Base-by-base conservation (phyloP, 2,329 filamentous ascomycete species). In the Blastomyces parvus region DNA sequence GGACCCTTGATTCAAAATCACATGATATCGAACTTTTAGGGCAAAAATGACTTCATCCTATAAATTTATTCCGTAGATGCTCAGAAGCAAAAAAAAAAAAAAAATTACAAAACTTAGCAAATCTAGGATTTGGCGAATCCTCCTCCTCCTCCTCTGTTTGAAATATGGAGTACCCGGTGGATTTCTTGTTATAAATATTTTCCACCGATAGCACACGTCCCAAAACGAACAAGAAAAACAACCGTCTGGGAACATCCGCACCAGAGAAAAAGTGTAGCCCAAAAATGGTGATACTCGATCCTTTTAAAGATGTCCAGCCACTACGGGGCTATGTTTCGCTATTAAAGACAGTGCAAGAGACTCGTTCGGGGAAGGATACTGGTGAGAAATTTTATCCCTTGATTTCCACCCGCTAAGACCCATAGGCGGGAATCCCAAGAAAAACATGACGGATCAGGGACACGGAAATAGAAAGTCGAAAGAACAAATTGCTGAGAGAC, bases 341-440 rank as follows among this genome's bases (percentile, higher is more conserved):
- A 17, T 70, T 80, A 57, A 76, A 73, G 64, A 79, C 78, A 0
- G 70, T 80, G 9, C 77, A 80, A 62, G 76, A 80, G 66, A 75
- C 74, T 14, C 70, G 70, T 17, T 73, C 78, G 0, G 68, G 65
- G 5, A 74, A 79, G 65, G 74, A 76, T 33, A 78, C 75, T 62
- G 76, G 78, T 80, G 68, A 58, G 73, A 4, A 22, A 17, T 14
- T 33, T 48, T 50, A 42, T 42, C 5, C 40, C 11, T 50, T 46
- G 6, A 27, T 57, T 25, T 36, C 52, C 33, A 2, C 5, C n/a
- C 11, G 4, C 46, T 11, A 27, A 48, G 8, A 25, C 7, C 7
- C 13, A 14, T 17, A 17, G 17, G 27, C n/a, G 2, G 27, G 4
- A 22, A 27, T 27, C 25, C 48, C 22, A 50, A 27, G 5, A 50